Evolutionary conservation across 176 grass and related monocot genomes (phyloP).

Genomic region (Oryza longistaminata): DNA sequence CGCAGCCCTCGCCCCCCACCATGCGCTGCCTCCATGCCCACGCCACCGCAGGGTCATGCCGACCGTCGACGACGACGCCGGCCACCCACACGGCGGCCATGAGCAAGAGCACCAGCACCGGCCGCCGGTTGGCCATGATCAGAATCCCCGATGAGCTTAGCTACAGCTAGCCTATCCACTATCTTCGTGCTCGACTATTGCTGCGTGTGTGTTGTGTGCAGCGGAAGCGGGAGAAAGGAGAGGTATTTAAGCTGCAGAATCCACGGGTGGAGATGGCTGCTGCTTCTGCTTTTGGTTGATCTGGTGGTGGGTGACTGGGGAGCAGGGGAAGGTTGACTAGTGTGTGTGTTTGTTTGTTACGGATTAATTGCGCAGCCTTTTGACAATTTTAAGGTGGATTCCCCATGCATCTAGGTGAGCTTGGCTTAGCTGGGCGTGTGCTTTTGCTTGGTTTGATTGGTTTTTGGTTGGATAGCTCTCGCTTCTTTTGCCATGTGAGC

Average conservation of each 20-base stretch:
- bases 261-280: not conserved
- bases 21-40: conserved; percentile 7
- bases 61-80: not conserved
- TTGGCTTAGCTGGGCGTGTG: not conserved
- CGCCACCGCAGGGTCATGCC: not conserved
- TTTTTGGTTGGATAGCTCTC: not conserved
- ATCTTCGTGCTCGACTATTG: not conserved
- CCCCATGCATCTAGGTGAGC: conserved; percentile 21
- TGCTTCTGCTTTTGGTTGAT: conserved; percentile 4
- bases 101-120: not conserved
- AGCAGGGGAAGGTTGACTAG: conserved; percentile 41
- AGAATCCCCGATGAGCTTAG: not conserved
- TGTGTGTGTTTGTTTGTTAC: not conserved
- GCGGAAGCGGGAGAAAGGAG: not conserved
- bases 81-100: conserved; percentile 8
- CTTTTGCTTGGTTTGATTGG: not conserved
- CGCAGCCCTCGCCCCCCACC: conserved; percentile 30
- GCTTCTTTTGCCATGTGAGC: not conserved
- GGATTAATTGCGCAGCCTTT: conserved; percentile 23
- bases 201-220: not conserved
- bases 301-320: conserved; percentile 31
- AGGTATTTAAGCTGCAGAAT: conserved; percentile 32
- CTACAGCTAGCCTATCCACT: not conserved
- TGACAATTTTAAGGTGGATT: conserved; percentile 25
- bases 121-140: not conserved